Base-by-base conservation (phyloP, 1,284 basidiomycete species). In the Heterobasidion annosum region DNA sequence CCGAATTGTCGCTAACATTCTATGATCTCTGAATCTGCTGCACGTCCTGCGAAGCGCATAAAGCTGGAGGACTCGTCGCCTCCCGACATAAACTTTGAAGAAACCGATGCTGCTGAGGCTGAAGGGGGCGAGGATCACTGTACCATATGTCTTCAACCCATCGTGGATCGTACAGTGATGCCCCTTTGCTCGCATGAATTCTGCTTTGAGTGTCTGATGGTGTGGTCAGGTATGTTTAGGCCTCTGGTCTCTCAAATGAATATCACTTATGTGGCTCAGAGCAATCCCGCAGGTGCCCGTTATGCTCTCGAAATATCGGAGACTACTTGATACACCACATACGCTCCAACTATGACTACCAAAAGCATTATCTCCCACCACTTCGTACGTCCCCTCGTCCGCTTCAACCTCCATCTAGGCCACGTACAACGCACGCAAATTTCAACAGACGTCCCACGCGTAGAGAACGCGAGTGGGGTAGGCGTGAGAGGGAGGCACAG, bases 151-250 rank as follows among this genome's bases (percentile, higher is more conserved):
- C 70, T 95, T 34, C 88, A 93, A 64, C 61, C 72, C 4, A 70
- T 91, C 49, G 71, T 76, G n/a, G 91, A 94, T 70, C 74, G 87
- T 46, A 86, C 91, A 0, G 78, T 93, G 46, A 74, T 93, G 18
- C 88, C 89, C 1, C 76, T 73, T 5, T 95, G 92, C 66, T 86
- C 88, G 0, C 92, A 95, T 70, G 84, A 88, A 63, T 94, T 93
- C 65, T 95, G 92, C 63, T 93, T 94, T 61, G 87, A 89, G 56
- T 95, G 92, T 66, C 77, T 94, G 15, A 72, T 87, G 47, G 71
- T 91, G 1, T 94, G 91, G 92, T 79, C 87, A 37, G 87, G 91
- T 83, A 66, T 25, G 25, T 25, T 25, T 4, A 69, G 75, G 72
- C 13, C 16, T 52, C 35, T 57, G 5, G 48, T 34, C 52, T 32